Evolutionary conservation across 345 rosid genomes (phyloP), one percentile per base, ranked within the genome.

Genomic region (Populus davidiana): DNA sequence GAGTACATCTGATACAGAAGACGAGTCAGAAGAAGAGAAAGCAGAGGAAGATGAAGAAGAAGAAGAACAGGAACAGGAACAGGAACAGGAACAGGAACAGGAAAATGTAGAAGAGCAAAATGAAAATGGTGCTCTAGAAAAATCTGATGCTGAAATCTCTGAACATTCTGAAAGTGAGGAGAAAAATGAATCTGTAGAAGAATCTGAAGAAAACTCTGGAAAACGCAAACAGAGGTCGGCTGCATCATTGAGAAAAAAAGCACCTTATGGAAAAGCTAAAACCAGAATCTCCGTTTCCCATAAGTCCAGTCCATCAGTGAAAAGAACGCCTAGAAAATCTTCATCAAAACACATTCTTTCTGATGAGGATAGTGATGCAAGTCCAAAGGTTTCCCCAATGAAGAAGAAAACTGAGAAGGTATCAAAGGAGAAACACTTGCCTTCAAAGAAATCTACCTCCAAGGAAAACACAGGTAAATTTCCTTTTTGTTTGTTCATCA

Each of bases 381-480:
- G 88, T 83, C 91, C 93, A 67, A 88, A 85, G 79, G 87, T 81
- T 52, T 86, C 85, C 69, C 86, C 97, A 11, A 89, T 90, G 78
- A 92, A 87, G 86, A 90, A 87, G 84, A 79, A 61, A 69, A 69
- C 73, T 31, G 92, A 81, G 25, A 87, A 84, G 62, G 77, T 29
- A 29, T 29, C 80, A 18, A 73, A 38, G 83, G 90, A 81, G 43
- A 90, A 85, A 84, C 78, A 92, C 50, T 71, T 87, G 2, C 64
- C 87, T 50, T 88, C 91, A 54, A 49, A 79, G 21, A 92, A 90
- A 75, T 81, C 91, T 78, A 84, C 87, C 18, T 72, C 88, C 41
- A 89, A 91, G 87, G 97, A 92, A 87, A 96, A 86, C 85, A 61
- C 86, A 61, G 87, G 97, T 93, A 82, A 76, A 21, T 66, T 8